Evolutionary conservation across 2,329 filamentous ascomycete species (phyloP).

Genomic region (Cryphonectria japonica): DNA sequence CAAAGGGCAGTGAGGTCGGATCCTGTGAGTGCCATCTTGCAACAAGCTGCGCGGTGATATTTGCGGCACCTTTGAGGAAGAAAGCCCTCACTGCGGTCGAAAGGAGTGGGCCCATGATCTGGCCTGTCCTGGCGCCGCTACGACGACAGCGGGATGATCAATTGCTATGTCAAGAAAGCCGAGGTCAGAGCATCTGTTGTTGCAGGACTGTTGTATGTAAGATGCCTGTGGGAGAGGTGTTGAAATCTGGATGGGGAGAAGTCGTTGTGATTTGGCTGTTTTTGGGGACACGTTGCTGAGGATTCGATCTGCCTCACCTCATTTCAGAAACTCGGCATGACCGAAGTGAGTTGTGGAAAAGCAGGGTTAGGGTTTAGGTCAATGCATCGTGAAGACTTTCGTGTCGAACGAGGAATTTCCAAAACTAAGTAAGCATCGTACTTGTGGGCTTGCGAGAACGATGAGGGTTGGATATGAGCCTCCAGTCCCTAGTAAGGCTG

Average conservation of each 20-base stretch:
- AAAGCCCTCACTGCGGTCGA: slow-evolving; percentile 29
- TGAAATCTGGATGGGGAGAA: not conserved
- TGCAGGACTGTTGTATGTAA: not conserved
- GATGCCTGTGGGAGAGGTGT: not conserved
- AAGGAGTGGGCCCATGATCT: slow-evolving; percentile 25
- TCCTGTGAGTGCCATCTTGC: slow-evolving; percentile 29
- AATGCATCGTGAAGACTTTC: not conserved
- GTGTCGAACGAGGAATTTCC: too few species aligned
- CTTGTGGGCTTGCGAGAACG: not conserved
- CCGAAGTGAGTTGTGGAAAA: not conserved
- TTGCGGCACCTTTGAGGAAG: slow-evolving; percentile 31
- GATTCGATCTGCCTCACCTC: not conserved
- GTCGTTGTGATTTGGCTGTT: slow-evolving; percentile 1
- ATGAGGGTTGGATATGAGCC: not conserved
- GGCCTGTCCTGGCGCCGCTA: slow-evolving; percentile 6
- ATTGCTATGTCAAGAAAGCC: not conserved
- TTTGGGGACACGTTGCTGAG: slow-evolving; percentile 13
- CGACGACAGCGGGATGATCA: not conserved
- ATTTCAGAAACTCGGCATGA: slow-evolving; percentile 4
- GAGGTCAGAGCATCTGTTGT: not conserved
- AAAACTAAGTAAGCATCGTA: not conserved
- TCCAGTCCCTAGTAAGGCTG: not conserved
- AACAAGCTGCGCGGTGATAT: slow-evolving; percentile 30
- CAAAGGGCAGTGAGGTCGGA: slow-evolving; percentile 26
- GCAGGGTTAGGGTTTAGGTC: slow-evolving; percentile 4